Percentiles rank a stretch among this genome's conserved stretches.
phyloP scores from a whole-genome alignment of 2,329 filamentous ascomycete genomes.

The Epichloe bromicola region DNA sequence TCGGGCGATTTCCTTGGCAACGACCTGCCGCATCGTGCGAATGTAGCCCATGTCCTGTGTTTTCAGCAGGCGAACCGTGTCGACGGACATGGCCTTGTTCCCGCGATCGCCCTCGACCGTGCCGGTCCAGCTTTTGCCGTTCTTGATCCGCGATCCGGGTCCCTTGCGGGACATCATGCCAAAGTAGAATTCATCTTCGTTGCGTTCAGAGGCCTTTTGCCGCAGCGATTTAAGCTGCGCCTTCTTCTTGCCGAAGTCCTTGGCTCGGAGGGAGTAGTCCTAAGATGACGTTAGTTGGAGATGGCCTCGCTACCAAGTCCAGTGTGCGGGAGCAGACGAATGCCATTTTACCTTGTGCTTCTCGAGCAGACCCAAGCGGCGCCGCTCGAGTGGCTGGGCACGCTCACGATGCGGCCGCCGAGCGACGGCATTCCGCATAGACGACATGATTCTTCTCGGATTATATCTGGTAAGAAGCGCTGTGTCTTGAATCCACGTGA shows the following conservation, averaged over 20 bases:
- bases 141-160: constrained; percentile 34
- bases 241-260: constrained; percentile 56
- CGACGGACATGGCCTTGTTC: constrained; percentile 39
- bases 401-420: constrained; percentile 83
- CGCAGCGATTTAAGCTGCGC: constrained; percentile 43
- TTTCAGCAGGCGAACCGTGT: constrained; percentile 50
- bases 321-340: not conserved
- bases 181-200: constrained; percentile 63
- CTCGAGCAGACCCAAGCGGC: constrained; percentile 82
- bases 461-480: not conserved
- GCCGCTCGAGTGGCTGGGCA: constrained; percentile 70
- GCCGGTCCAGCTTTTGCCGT: constrained; percentile 39
- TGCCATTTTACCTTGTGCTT: constrained; percentile 64
- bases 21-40: constrained; percentile 47
- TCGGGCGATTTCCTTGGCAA: constrained; percentile 41
- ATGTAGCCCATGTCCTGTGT: constrained; percentile 57
- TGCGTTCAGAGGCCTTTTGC: constrained; percentile 50
- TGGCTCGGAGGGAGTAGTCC: constrained; percentile 54
- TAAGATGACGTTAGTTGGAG: constrained; percentile 12
- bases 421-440: constrained; percentile 53
- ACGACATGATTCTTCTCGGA: constrained; percentile 30
- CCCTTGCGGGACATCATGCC: constrained; percentile 53
- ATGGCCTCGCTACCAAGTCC: not conserved
- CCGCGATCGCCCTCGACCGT: constrained; percentile 45
- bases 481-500: not conserved